Conservation (phyloP, 1,284 basidiomycete genomes). For the Polyporus tsugae region DNA sequence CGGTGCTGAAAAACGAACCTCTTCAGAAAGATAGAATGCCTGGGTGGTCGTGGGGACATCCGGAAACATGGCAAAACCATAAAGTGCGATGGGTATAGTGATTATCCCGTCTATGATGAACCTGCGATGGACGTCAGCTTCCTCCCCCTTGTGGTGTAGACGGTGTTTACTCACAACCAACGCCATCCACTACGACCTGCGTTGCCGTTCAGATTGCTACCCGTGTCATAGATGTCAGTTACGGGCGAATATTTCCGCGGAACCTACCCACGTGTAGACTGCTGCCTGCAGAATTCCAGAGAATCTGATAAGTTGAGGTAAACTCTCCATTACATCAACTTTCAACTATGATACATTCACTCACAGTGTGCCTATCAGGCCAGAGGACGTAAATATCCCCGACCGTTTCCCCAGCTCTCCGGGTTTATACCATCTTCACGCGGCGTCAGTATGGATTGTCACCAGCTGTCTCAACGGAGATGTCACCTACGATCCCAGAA, state of each 20-base stretch:
- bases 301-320: slow-evolving; percentile 53
- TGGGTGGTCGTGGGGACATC: slow-evolving; percentile 72
- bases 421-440: slow-evolving; percentile 68
- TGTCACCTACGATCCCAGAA: slow-evolving; percentile 67
- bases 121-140: slow-evolving; percentile 40
- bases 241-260: not conserved
- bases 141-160: not conserved
- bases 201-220: slow-evolving; percentile 66
- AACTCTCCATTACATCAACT: not conserved
- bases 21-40: slow-evolving; percentile 68
- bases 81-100: slow-evolving; percentile 75
- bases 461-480: not conserved
- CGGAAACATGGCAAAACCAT: slow-evolving; percentile 79
- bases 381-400: slow-evolving; percentile 76
- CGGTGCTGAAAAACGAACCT: slow-evolving; percentile 49
- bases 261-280: slow-evolving; percentile 58
- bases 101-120: slow-evolving; percentile 81
- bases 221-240: slow-evolving; percentile 5
- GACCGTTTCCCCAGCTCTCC: slow-evolving; percentile 75
- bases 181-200: slow-evolving; percentile 72
- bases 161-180: slow-evolving; percentile 64
- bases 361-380: slow-evolving; percentile 70
- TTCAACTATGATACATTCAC: slow-evolving; percentile 19
- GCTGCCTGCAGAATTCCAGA: slow-evolving; percentile 76
- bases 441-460: not conserved